A percentile compares a stretch with the other conserved stretches of the same genome.
phyloP scores from a whole-genome alignment of 106 monocot species.

The Dactylorhiza incarnata region DNA sequence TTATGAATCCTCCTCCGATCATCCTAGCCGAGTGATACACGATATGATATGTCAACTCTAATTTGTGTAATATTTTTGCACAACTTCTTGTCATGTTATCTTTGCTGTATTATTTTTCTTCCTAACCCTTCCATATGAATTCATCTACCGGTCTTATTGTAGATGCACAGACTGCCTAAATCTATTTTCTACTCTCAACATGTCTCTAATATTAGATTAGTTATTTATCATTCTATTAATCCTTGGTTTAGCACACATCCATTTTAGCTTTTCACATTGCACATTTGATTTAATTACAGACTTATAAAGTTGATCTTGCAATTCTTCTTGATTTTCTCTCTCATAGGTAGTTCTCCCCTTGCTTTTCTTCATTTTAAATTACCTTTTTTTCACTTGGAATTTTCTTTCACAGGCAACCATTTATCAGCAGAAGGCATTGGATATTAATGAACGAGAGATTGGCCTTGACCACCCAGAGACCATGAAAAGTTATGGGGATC shows the following conservation, averaged over 20 bases:
- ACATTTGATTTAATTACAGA: background rate
- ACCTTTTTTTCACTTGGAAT: background rate
- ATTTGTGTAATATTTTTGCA: background rate
- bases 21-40: background rate
- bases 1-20: background rate
- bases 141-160: background rate
- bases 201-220: background rate
- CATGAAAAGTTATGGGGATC: slow-evolving; percentile 96
- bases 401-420: slow-evolving; percentile 57
- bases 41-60: background rate
- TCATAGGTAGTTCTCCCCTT: background rate
- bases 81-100: background rate
- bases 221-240: background rate
- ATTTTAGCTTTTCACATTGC: background rate
- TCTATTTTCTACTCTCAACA: background rate
- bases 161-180: background rate
- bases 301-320: background rate
- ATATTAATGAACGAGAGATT: slow-evolving; percentile 91
- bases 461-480: slow-evolving; percentile 96
- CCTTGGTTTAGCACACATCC: background rate
- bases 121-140: background rate
- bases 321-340: background rate
- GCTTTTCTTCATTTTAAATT: background rate
- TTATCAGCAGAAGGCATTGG: slow-evolving; percentile 93
- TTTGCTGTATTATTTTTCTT: background rate